Evolutionary conservation across 768 basidiomycete species (phyloP), one percentile per base, ranked within the genome.

Genomic region (Pleurotus giganteus): DNA sequence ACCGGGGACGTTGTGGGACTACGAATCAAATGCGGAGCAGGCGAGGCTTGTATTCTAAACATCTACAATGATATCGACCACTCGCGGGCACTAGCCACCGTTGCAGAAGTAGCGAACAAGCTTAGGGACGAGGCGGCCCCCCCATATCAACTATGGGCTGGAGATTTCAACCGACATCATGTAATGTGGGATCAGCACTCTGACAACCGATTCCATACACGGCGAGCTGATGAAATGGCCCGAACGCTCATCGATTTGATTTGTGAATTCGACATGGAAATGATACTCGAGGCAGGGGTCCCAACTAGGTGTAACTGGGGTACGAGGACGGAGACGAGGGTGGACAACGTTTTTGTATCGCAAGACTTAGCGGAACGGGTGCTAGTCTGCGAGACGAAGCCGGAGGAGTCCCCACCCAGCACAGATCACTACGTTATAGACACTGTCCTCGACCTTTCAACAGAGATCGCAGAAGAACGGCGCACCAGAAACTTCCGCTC

Each of bases 371-470:
- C 53, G 0, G 58, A 67, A 2, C 6, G 24, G 0, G 36, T 75
- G 1, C 56, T 68, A 8, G 4, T 41, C 2, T 79, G 76, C 60
- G 41, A 65, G 7, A 63, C 63, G 1, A 29, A 50, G 2, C 61
- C 58, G 1, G 54, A 53, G 0, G 2, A 41, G 0, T 57, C 39
- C 3, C 69, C 66, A 0, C 39, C 61, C 0, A 51, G 54, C 1
- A 69, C 77, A 2, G 75, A 81, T 61, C 77, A 81, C 58, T 66
- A 70, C 51, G 76, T 73, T 0, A 74, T 81, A 7, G 27, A 59
- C 21, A 69, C 64, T 0, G 32, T 55, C 0, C 4, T 78, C 2
- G 63, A 72, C 42, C 27, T 74, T 2, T 11, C 55, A 0, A 42
- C 54, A 2, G 26, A 44, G 4, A 5, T 8, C 0, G 34, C 36